Evolutionary conservation across 208 protist genomes (phyloP).

Genomic region (Leptomonas seymouri): DNA sequence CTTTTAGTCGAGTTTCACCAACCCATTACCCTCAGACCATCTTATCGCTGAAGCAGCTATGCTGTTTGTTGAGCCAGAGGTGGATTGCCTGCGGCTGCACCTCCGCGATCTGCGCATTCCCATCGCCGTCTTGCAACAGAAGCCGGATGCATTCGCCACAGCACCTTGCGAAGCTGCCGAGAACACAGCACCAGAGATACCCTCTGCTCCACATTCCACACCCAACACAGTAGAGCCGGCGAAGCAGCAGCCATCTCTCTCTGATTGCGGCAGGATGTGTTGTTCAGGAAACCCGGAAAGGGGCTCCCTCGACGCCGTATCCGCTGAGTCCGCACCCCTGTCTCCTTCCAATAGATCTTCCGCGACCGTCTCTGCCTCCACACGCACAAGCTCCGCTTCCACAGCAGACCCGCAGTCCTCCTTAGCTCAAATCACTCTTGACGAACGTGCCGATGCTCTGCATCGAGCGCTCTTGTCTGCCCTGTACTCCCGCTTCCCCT

Average conservation of each 20-base stretch:
- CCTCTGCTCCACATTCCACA: background rate
- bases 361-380: conserved; percentile 9
- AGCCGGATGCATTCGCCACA: conserved; percentile 11
- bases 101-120: conserved; percentile 51
- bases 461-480: conserved; percentile 63
- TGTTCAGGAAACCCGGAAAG: background rate
- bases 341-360: background rate
- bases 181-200: background rate
- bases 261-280: background rate
- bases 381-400: background rate
- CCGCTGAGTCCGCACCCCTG: background rate
- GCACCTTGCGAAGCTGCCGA: background rate
- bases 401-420: background rate
- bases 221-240: conserved; percentile 1
- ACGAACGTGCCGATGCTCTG: conserved; percentile 52
- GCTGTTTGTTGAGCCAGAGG: conserved; percentile 70
- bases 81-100: conserved; percentile 68
- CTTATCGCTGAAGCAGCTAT: conserved; percentile 19
- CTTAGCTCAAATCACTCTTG: conserved; percentile 31
- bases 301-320: background rate
- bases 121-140: conserved; percentile 29
- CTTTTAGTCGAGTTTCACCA: too few species aligned
- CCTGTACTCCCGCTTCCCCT: conserved; percentile 62
- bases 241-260: background rate
- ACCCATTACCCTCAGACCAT: background rate